A percentile compares a stretch with the other conserved stretches of the same genome.
These are phyloP conservation scores for Sphaerobolus stellatus DNA, from an alignment of 1,284 basidiomycete genomes.

Conservation along the genomic window DNA sequence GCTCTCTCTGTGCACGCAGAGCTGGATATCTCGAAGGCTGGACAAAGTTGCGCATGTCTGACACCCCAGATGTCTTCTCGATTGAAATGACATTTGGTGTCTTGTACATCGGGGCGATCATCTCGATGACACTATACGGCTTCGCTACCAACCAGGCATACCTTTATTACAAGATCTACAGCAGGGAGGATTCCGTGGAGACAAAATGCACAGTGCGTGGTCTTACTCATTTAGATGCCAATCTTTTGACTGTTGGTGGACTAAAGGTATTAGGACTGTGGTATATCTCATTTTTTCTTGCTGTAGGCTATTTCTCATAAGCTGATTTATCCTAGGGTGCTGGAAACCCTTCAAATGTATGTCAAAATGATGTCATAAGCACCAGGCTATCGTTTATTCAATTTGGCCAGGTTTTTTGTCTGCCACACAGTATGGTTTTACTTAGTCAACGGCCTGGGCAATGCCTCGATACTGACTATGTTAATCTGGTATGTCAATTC, in stretches of 20 bases:
- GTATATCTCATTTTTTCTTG: background rate
- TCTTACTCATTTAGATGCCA: background rate
- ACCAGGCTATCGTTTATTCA: background rate
- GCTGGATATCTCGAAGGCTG: no score
- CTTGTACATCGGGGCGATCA: constrained; percentile 1
- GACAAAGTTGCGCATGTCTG: no score
- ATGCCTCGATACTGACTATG: background rate
- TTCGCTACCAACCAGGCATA: constrained; percentile 4
- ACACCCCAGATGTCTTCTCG: background rate
- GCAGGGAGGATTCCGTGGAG: background rate
- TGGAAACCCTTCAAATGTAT: constrained; percentile 4
- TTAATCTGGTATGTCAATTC: background rate
- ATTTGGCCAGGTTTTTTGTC: background rate
- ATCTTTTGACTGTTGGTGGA: background rate
- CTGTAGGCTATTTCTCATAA: background rate
- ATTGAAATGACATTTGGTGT: background rate
- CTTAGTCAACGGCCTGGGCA: background rate
- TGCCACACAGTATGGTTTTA: background rate
- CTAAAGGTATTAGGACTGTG: constrained; percentile 4
- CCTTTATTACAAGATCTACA: background rate
- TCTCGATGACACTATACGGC: background rate
- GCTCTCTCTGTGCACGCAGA: no score
- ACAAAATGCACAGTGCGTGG: background rate
- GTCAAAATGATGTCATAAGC: background rate
- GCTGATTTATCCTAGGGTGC: background rate